Conservation (phyloP, 2,329 filamentous ascomycete genomes). For the Monilinia vaccinii-corymbosi region DNA sequence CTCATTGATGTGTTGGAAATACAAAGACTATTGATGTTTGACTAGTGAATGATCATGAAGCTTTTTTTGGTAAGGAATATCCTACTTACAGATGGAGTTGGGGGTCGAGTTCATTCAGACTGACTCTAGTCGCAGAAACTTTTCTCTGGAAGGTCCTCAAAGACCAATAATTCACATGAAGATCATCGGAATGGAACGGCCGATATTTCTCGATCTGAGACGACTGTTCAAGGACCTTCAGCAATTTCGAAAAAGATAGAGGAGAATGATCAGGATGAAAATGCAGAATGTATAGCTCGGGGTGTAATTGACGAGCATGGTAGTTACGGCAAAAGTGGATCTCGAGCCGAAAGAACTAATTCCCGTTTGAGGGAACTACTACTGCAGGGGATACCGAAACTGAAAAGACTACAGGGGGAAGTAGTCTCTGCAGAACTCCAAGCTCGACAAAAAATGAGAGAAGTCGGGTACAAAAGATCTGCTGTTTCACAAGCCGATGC, state of each 20-base stretch:
- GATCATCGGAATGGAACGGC: neutral
- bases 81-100: no score
- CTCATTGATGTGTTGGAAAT: neutral
- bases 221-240: neutral
- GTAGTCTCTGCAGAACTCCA: conserved; percentile 15
- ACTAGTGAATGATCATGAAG: neutral
- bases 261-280: neutral
- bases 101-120: neutral
- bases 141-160: neutral
- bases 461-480: conserved; percentile 17
- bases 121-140: neutral
- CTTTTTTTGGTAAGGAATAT: neutral
- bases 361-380: conserved; percentile 15
- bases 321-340: neutral
- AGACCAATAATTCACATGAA: neutral
- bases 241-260: neutral
- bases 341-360: neutral
- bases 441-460: conserved; percentile 19
- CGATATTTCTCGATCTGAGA: no score
- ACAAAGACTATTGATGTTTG: neutral
- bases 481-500: conserved; percentile 17
- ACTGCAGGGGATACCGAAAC: conserved; percentile 12
- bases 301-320: neutral
- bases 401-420: conserved; percentile 13
- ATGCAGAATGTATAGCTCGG: neutral